Evolutionary conservation across 805 yeast species (phyloP).

Genomic region (Cyberlindnera saturnus): DNA sequence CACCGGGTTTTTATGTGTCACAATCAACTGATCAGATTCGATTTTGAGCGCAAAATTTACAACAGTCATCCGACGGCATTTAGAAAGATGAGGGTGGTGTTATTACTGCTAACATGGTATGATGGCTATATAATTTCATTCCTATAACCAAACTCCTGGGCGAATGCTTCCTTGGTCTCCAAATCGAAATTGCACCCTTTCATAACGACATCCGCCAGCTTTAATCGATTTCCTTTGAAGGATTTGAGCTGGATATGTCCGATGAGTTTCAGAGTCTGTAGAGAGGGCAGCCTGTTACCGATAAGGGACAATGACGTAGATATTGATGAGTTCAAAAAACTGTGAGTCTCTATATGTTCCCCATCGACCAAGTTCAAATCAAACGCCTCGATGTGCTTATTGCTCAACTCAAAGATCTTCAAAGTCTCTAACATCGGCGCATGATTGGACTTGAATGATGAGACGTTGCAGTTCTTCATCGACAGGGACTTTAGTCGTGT

Average conservation of each 20-base stretch:
- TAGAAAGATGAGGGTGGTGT: not conserved
- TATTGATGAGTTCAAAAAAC: slow-evolving; percentile 7
- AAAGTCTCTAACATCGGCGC: slow-evolving; percentile 12
- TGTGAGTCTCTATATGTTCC: slow-evolving; percentile 1
- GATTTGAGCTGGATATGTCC: slow-evolving; percentile 9
- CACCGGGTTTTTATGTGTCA: no score
- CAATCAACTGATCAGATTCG: no score
- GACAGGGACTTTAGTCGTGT: slow-evolving; percentile 10
- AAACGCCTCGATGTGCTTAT: slow-evolving; percentile 20
- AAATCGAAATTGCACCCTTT: slow-evolving; percentile 10
- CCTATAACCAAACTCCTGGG: not conserved
- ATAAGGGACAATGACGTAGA: slow-evolving; percentile 10
- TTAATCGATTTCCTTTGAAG: slow-evolving; percentile 5
- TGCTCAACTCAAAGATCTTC: slow-evolving; percentile 18
- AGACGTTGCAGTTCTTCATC: slow-evolving; percentile 19
- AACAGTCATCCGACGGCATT: no score
- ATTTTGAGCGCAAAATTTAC: no score
- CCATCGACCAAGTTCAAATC: slow-evolving; percentile 16
- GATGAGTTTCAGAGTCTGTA: slow-evolving; percentile 5
- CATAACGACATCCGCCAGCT: slow-evolving; percentile 3
- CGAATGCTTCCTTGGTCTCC: slow-evolving; percentile 3
- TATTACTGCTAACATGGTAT: no score
- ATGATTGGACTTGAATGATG: slow-evolving; percentile 12
- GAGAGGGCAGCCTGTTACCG: slow-evolving; percentile 2
- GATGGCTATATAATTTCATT: no score